phyloP scores from a whole-genome alignment of 2,329 filamentous ascomycete genomes.

The Cercospora citrullina region DNA sequence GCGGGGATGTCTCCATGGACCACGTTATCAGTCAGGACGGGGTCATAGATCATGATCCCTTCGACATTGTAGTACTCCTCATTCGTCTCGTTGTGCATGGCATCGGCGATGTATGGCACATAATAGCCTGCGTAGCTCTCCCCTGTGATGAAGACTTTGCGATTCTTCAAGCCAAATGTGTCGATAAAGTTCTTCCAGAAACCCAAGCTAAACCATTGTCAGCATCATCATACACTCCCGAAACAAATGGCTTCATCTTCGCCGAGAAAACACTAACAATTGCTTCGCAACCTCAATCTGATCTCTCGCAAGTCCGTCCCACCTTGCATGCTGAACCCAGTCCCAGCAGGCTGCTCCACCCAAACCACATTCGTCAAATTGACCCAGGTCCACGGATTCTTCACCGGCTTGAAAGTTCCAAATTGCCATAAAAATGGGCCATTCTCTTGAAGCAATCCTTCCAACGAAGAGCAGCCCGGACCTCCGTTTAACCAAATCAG shows the following conservation, averaged over 20 bases:
- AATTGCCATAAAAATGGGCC: slow-evolving; percentile 50
- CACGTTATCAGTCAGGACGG: slow-evolving; percentile 57
- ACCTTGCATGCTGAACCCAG: slow-evolving; percentile 39
- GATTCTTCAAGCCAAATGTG: slow-evolving; percentile 51
- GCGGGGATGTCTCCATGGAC: slow-evolving; percentile 55
- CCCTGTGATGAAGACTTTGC: slow-evolving; percentile 67
- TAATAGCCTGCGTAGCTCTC: slow-evolving; percentile 47
- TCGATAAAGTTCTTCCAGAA: slow-evolving; percentile 54
- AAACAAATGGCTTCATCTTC: slow-evolving; percentile 6
- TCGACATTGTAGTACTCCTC: slow-evolving; percentile 66
- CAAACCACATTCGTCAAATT: slow-evolving; percentile 53
- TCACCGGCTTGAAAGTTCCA: slow-evolving; percentile 44
- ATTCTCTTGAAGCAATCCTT: slow-evolving; percentile 53
- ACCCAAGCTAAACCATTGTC: slow-evolving; percentile 33
- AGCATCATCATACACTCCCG: slow-evolving; percentile 33
- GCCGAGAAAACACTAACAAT: slow-evolving; percentile 33
- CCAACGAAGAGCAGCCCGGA: slow-evolving; percentile 49
- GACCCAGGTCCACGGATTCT: slow-evolving; percentile 52
- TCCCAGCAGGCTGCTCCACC: slow-evolving; percentile 49
- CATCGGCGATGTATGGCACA: slow-evolving; percentile 70
- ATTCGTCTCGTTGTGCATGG: slow-evolving; percentile 69
- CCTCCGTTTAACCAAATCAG: slow-evolving; percentile 44
- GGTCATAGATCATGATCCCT: slow-evolving; percentile 72
- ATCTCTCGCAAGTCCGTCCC: slow-evolving; percentile 40
- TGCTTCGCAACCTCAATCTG: slow-evolving; percentile 44